Conservation (phyloP, 177 flowering plant species). For the Tripterygium wilfordii region DNA sequence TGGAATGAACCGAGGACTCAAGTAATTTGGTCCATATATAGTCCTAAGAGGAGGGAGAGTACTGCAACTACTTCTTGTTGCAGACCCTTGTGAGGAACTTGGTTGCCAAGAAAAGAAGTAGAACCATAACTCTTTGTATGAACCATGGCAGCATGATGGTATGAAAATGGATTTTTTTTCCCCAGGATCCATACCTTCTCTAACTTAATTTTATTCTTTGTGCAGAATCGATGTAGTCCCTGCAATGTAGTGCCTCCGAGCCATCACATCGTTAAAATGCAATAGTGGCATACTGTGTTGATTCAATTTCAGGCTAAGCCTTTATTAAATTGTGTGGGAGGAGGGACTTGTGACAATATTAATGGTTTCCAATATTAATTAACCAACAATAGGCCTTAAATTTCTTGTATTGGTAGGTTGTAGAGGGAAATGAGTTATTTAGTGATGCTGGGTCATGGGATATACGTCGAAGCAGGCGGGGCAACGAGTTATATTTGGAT, state of each 20-base stretch:
- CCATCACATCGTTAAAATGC: too few species aligned
- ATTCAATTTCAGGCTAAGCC: slow-evolving; percentile 56
- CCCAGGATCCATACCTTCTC: slow-evolving; percentile 79
- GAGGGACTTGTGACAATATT: slow-evolving; percentile 81
- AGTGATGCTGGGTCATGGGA: too few species aligned
- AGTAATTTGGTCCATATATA: slow-evolving; percentile 81
- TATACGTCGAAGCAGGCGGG: too few species aligned
- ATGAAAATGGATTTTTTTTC: slow-evolving; percentile 85
- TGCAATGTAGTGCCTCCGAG: too few species aligned
- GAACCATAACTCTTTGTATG: slow-evolving; percentile 78
- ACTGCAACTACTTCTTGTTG: slow-evolving; percentile 55
- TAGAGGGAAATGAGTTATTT: too few species aligned
- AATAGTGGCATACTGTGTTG: too few species aligned
- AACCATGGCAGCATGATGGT: slow-evolving; percentile 94
- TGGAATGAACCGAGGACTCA: slow-evolving; percentile 92
- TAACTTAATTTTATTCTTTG: slow-evolving; percentile 89
- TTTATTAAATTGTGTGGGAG: slow-evolving; percentile 74
- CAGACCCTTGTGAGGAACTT: slow-evolving; percentile 17
- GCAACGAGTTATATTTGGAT: too few species aligned
- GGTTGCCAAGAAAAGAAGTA: slow-evolving; percentile 43
- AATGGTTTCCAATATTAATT: too few species aligned
- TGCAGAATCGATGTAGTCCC: slow-evolving; percentile 97
- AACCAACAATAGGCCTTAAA: too few species aligned
- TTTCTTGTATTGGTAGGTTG: too few species aligned
- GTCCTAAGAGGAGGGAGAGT: too few species aligned